These are phyloP conservation scores for Mastigamoeba balamuthi DNA, from an alignment of 78 protist genomes.

Conservation along the genomic window DNA sequence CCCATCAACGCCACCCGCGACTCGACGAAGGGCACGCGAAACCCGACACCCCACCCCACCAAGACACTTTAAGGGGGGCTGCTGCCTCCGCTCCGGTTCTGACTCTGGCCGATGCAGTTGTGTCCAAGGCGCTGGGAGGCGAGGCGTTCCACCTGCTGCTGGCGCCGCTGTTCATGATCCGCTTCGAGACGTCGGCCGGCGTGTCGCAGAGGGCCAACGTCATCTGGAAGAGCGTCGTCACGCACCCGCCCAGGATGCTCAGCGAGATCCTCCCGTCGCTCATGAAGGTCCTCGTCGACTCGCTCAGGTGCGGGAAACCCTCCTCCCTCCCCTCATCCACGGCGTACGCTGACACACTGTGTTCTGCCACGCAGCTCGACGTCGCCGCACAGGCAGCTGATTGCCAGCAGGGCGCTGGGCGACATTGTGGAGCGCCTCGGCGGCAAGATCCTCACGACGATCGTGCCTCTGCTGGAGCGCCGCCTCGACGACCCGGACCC, in stretches of 20 bases:
- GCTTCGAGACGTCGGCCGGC: constrained; percentile 41
- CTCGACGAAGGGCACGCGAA: too few relatives aligned
- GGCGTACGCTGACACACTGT: not conserved
- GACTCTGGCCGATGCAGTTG: too few relatives aligned
- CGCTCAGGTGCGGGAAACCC: too few relatives aligned
- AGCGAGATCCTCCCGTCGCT: constrained; percentile 54
- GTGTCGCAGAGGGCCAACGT: constrained; percentile 68
- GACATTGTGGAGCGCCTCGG: constrained; percentile 76
- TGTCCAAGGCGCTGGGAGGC: constrained; percentile 24
- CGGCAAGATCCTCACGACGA: constrained; percentile 65
- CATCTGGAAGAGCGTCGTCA: constrained; percentile 79
- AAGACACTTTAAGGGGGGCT: too few relatives aligned
- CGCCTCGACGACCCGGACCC: constrained; percentile 19
- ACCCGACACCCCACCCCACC: too few relatives aligned
- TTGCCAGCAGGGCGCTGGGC: constrained; percentile 75
- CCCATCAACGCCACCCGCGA: too few relatives aligned
- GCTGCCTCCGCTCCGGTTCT: too few relatives aligned
- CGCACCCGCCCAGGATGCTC: constrained; percentile 64
- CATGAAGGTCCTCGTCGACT: constrained; percentile 44
- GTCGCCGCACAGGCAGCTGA: not conserved
- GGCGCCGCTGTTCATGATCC: constrained; percentile 67
- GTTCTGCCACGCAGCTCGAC: not conserved
- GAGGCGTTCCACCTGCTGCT: constrained; percentile 48
- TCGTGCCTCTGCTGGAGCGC: constrained; percentile 59
- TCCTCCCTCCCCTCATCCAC: constrained; percentile 16